Evolutionary conservation across 2,329 filamentous ascomycete genomes (phyloP), one percentile per base, ranked within the genome.

Genomic region (Sporothrix inflata): DNA sequence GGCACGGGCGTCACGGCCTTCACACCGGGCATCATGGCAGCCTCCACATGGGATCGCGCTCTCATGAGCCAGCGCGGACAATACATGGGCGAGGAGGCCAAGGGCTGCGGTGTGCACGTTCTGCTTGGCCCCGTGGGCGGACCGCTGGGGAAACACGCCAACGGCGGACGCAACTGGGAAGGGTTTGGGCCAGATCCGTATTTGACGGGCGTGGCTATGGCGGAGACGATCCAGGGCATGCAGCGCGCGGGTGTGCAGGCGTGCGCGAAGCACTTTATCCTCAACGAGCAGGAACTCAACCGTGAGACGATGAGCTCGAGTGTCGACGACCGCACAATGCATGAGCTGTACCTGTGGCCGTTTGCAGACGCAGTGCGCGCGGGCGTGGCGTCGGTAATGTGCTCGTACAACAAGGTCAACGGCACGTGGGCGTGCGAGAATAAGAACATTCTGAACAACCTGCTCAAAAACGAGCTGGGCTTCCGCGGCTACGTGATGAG

Each of bases 161-260:
- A 87, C 65, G 93, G 89, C 42, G 93, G 93, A 0, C 85, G 93
- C 49, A 94, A 93, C 78, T 97, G 93, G 93, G 93, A 96, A 79
- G 92, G 90, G 0, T 96, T 95, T 78, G 91, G 92, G 0, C 85
- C 90, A 0, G 93, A 97, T 78, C 92, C 93, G 0, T 93, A 95
- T 69, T 85, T 96, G 0, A 74, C 89, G 24, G 91, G 90, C 21
- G 83, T 91, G 74, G 88, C 86, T 11, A 87, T 90, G 78, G 84
- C 83, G 19, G 85, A 90, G 79, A 91, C 89, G 0, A 84, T 92
- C 71, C 82, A 86, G 75, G 91, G 84, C 0, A 84, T 88, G 79
- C 86, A 89, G 79, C 77, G 79, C 47, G 81, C 80, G 5, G 85
- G 85, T 12, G 82, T 87, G 1, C 85, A 87, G 78, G 84, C 86